Base-by-base conservation (phyloP, 768 basidiomycete genomes). In the Mrakia hoshinonis region DNA sequence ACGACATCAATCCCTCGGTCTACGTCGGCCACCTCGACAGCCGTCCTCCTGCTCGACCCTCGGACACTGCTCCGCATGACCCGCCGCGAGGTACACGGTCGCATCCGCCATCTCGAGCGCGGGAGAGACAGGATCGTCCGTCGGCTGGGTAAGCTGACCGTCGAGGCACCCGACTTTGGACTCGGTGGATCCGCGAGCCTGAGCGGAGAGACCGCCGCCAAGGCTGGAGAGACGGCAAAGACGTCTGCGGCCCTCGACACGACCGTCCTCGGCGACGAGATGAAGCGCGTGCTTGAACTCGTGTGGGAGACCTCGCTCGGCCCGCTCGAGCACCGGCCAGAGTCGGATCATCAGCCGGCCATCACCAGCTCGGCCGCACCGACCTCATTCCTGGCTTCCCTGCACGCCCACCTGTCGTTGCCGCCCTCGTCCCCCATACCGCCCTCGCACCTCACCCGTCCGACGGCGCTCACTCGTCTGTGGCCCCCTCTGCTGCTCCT, bases 401-500 rank as follows among this genome's bases (percentile, higher is more conserved):
- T 76, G 58, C 68, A 51, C 18, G 75, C 76, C 51, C 61, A 58
- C 29, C 63, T 58, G 74, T 24, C 65, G 61, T 38, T 70, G 60
- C 29, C 74, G 73, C 67, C 71, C 70, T 46, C 74, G 73, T 74
- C 13, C 34, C 70, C 18, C 58, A 73, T 54, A 69, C 77, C 52
- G 43, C 75, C 13, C 70, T 79, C 76, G 3, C 79, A 80, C 77
- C 85, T 95, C 60, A 79, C 81, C 24, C 85, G 89, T 20, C 95
- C 95, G 0, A 85, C 86, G 2, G 81, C 84, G 4, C 77, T 90
- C 20, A 85, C 86, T 1, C 85, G 87, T 10, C 71, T 89, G 29
- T 97, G 95, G 94, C 92, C 93, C 0, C 86, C 85, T 36, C 79
- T 93, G 11, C 79, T 97, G 29, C 77, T 95, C 43, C 79, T 91